Percentiles rank a stretch among this genome's conserved stretches.
phyloP scores from a whole-genome alignment of 441 rosid species.

The Erodium trifolium region DNA sequence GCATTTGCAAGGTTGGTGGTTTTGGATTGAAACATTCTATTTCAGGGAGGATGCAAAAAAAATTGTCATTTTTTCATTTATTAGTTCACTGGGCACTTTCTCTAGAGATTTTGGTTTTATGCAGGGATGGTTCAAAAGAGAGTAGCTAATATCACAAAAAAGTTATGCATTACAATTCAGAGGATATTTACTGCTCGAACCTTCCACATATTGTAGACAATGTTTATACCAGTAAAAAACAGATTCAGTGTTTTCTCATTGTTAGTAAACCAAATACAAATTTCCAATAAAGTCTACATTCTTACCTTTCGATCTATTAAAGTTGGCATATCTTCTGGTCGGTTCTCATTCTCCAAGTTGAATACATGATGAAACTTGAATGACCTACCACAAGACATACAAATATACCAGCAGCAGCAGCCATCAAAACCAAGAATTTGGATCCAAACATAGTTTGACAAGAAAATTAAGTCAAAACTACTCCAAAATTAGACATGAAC shows the following conservation, averaged over 20 bases:
- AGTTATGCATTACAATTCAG: neutral
- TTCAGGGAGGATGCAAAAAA: neutral
- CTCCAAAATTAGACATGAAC: neutral
- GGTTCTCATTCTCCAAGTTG: conserved; percentile 26
- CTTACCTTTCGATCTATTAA: conserved; percentile 26
- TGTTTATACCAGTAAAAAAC: neutral
- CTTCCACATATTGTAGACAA: neutral
- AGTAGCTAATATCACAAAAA: neutral
- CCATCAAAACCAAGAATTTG: neutral
- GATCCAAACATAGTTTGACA: neutral
- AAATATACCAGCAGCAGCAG: neutral
- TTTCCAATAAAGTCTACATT: neutral
- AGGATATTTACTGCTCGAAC: neutral
- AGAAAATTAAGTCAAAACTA: conserved; percentile 1
- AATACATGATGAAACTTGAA: conserved; percentile 25
- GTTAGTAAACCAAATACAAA: neutral
- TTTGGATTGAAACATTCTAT: neutral
- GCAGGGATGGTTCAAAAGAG: neutral
- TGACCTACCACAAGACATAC: conserved; percentile 15
- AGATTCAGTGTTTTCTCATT: neutral
- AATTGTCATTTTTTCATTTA: neutral
- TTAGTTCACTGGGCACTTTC: neutral
- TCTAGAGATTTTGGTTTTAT: conserved; percentile 2
- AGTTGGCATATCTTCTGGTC: conserved; percentile 26
- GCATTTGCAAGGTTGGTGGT: neutral